A percentile compares a stretch with the other conserved stretches of the same genome.
Evolutionary conservation across 192 early-diverging fungal genomes (phyloP).

Genomic region (Geranomyces variabilis): DNA sequence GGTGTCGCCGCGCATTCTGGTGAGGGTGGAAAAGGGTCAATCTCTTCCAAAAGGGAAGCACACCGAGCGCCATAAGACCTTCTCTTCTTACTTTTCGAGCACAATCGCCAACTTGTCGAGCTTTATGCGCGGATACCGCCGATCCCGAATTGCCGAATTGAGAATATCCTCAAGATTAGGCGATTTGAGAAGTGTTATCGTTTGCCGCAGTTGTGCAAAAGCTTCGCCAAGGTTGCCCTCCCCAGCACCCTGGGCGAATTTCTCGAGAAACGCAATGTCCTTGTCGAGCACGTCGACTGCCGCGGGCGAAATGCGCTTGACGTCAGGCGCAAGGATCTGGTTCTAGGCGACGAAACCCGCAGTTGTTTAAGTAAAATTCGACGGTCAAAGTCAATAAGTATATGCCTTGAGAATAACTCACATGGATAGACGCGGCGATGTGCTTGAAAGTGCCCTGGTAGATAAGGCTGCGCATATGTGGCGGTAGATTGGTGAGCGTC

Average conservation of each 20-base stretch:
- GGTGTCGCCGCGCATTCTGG: conserved; percentile 42
- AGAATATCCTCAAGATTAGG: conserved; percentile 82
- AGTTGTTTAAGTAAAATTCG: no score
- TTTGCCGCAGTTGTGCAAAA: conserved; percentile 75
- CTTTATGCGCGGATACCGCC: conserved; percentile 69
- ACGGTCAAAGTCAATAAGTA: no score
- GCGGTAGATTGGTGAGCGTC: conserved; percentile 68
- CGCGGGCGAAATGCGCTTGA: conserved; percentile 62
- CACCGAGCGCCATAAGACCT: neutral
- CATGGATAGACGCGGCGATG: conserved; percentile 62
- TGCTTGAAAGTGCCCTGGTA: conserved; percentile 80
- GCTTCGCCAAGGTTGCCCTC: conserved; percentile 63
- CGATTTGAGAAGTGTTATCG: conserved; percentile 64
- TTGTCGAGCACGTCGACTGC: conserved; percentile 65
- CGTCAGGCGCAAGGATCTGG: conserved; percentile 61
- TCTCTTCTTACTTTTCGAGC: conserved; percentile 77
- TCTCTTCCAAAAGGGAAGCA: neutral
- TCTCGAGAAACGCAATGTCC: conserved; percentile 75
- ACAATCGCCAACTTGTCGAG: conserved; percentile 63
- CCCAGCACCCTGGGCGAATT: conserved; percentile 67
- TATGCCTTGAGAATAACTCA: no score
- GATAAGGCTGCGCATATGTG: conserved; percentile 63
- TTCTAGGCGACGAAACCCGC: conserved; percentile 51
- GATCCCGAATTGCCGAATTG: conserved; percentile 62
- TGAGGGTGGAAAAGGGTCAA: neutral